phyloP scores from a whole-genome alignment of 208 protist species.

The Paratrypanosoma confusum region DNA sequence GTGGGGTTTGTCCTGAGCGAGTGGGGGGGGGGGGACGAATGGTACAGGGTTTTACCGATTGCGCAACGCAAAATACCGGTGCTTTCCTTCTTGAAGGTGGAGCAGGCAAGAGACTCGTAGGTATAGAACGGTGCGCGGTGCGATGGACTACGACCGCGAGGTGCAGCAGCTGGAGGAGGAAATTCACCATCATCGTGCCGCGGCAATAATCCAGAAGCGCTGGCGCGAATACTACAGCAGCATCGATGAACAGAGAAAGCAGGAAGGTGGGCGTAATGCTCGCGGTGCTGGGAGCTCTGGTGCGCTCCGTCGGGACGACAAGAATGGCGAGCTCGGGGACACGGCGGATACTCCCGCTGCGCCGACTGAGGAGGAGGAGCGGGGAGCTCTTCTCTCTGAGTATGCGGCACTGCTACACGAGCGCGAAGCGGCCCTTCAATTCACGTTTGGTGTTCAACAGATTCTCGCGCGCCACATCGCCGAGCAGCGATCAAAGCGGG shows the following conservation, averaged over 20 bases:
- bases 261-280: conserved; percentile 9
- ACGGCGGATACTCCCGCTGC: conserved; percentile 3
- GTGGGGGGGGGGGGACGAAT: no score
- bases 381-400: conserved; percentile 29
- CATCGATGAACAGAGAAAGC: no score
- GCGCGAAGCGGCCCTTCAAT: conserved; percentile 39
- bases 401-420: conserved; percentile 50
- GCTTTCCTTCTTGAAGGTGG: neutral
- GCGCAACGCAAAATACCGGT: no score
- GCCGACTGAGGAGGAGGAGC: conserved; percentile 20
- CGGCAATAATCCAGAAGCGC: conserved; percentile 49
- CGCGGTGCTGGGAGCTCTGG: conserved; percentile 1
- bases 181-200: conserved; percentile 31
- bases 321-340: conserved; percentile 6
- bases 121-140: no score
- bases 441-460: conserved; percentile 57
- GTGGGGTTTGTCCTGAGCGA: no score
- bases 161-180: conserved; percentile 38
- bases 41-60: no score
- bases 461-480: conserved; percentile 59
- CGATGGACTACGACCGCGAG: conserved; percentile 26
- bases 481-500: conserved; percentile 66
- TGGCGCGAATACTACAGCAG: conserved; percentile 40
- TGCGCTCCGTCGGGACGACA: conserved; percentile 1
- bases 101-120: neutral